Base-by-base conservation (phyloP, 176 grass and related monocot genomes). In the Stipa capillata region DNA sequence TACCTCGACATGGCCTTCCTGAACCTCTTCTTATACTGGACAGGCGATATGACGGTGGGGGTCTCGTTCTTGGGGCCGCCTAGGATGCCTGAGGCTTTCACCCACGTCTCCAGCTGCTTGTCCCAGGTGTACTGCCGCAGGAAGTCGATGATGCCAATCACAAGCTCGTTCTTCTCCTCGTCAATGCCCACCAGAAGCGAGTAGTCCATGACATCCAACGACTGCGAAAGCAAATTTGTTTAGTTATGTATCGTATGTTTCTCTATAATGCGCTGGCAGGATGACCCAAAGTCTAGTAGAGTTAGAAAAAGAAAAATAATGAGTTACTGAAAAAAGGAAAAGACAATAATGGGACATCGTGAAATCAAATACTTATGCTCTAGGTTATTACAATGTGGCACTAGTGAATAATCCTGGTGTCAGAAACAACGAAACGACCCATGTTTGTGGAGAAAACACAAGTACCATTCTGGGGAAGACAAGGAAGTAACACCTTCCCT, bases 1-100 rank as follows among this genome's bases (percentile, higher is more conserved):
- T 98, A 98, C 65, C 71, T 78, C 10, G 90, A 90, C 92, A 98
- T 94, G 36, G 6, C 36, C 36, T 37, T 37, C 6, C 36, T 37
- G 36, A 37, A 37, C 36, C 36, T 37, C 36, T 6, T 37, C 36
- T 37, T 37, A 37, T 37, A 37, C 36, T 37, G 36, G 36, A 37
- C 36, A 3, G 36, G 36, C 4, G 36, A 37, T 4, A 4, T 37
- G 36, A 37, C 36, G 36, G 36, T 37, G 3, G 36, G 36, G 36
- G 36, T 37, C 36, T 37, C 36, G 36, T 37, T 37, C 36, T 37
- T 37, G 36, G 36, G 36, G 6, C 36, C 36, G 36, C 36, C 36
- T 37, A 37, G 3, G 36, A 37, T 37, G 36, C 36, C 4, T 37
- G 36, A 83, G 25, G 95, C 83, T 71, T 98, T 98, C 74, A 98